Conservation (phyloP, 495 filamentous ascomycete species). For the Lindgomyces ingoldianus region DNA sequence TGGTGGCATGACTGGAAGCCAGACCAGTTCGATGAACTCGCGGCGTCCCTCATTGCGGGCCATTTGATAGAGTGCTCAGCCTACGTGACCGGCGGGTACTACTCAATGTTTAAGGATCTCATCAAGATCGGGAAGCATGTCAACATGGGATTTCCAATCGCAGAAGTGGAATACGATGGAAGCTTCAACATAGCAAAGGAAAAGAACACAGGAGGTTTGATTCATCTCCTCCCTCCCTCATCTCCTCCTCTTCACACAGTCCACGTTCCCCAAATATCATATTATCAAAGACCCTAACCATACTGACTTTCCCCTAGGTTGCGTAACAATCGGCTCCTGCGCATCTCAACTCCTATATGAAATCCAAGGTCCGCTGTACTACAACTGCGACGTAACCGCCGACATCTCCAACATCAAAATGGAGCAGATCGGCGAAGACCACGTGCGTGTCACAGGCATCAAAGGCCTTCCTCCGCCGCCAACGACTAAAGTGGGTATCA, state of each 20-base stretch:
- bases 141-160: constrained; percentile 42
- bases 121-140: constrained; percentile 29
- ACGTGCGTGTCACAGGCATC: constrained; percentile 42
- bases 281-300: not conserved
- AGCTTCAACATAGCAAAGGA: constrained; percentile 35
- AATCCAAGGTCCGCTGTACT: constrained; percentile 42
- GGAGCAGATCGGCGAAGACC: constrained; percentile 40
- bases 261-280: not conserved
- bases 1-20: constrained; percentile 43
- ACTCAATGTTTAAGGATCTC: constrained; percentile 37
- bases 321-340: constrained; percentile 34
- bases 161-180: constrained; percentile 35
- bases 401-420: constrained; percentile 42
- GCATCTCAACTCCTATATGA: constrained; percentile 43
- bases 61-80: constrained; percentile 42
- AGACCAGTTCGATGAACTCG: constrained; percentile 37
- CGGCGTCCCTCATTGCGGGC: constrained; percentile 38
- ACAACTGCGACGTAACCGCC: constrained; percentile 44
- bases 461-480: constrained; percentile 45
- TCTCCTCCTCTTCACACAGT: too few species aligned
- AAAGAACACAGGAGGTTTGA: constrained; percentile 33
- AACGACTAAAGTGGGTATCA: constrained; percentile 44
- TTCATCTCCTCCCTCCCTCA: too few species aligned
- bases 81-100: constrained; percentile 40
- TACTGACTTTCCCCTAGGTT: constrained; percentile 1